Conservation (phyloP, 2,329 filamentous ascomycete genomes). For the Arthrobotrys megalospora region DNA sequence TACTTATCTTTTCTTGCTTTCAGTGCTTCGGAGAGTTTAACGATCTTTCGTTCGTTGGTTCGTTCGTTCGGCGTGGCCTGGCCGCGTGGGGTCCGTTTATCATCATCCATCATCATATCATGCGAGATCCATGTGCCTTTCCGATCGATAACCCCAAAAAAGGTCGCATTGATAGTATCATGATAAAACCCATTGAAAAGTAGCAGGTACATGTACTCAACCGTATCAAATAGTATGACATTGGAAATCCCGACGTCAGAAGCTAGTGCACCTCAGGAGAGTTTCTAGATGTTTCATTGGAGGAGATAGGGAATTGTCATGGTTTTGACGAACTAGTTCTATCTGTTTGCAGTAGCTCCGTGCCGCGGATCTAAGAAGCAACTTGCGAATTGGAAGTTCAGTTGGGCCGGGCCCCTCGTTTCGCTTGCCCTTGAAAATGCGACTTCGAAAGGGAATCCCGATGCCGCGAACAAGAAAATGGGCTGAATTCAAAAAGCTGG, state of each 20-base stretch:
- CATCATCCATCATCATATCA: not conserved
- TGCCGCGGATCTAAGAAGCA: too few relatives aligned
- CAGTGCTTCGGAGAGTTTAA: too few relatives aligned
- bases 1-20: too few relatives aligned
- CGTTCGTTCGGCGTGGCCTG: too few relatives aligned
- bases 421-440: conserved; percentile 20
- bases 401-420: not conserved
- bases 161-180: conserved; percentile 3
- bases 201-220: too few relatives aligned
- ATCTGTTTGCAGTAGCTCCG: conserved; percentile 2
- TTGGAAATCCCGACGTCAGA: not conserved
- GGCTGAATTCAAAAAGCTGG: not conserved
- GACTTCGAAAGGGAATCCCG: conserved; percentile 22
- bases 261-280: conserved; percentile 52
- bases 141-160: not conserved
- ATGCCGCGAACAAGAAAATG: conserved; percentile 18
- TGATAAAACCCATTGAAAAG: not conserved
- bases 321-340: not conserved
- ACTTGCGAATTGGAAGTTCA: too few relatives aligned
- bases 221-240: not conserved
- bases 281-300: conserved; percentile 46
- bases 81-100: not conserved
- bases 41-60: too few relatives aligned
- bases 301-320: not conserved
- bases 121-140: not conserved